These are phyloP conservation scores for Choanephora cucurbitarum DNA, from an alignment of 371 early-diverging fungal genomes.

Conservation along the genomic window DNA sequence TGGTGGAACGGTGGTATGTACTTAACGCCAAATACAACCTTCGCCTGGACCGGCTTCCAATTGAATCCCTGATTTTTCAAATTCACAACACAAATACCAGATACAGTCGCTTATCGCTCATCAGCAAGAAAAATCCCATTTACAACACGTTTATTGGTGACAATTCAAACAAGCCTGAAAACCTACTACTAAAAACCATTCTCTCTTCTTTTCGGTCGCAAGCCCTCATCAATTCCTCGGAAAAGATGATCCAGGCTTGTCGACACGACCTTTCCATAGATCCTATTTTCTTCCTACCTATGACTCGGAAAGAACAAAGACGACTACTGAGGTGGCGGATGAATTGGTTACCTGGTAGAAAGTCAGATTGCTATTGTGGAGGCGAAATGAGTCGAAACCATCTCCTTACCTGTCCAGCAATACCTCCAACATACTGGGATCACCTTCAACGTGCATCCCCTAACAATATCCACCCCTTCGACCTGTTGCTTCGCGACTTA, in stretches of 20 bases:
- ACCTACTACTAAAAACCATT: not conserved
- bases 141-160: not conserved
- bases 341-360: conserved; percentile 16
- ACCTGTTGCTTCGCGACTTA: not conserved
- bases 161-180: not conserved
- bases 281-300: conserved; percentile 6
- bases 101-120: not conserved
- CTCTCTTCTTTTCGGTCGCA: not conserved
- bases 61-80: not conserved
- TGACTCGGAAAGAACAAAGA: conserved; percentile 8
- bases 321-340: conserved; percentile 16
- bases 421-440: not conserved
- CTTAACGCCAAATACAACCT: not conserved
- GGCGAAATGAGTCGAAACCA: conserved; percentile 3
- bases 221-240: not conserved
- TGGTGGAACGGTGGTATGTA: not conserved
- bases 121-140: not conserved
- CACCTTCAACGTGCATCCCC: not conserved
- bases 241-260: conserved; percentile 3
- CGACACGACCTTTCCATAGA: conserved; percentile 3
- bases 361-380: conserved; percentile 5
- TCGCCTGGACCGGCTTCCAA: not conserved
- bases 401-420: conserved; percentile 1
- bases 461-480: not conserved
- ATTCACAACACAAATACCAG: not conserved